Percentiles rank a stretch among this genome's conserved stretches.
Evolutionary conservation across 495 filamentous ascomycete species (phyloP).

Genomic region (Aspergillus coremiiformis): DNA sequence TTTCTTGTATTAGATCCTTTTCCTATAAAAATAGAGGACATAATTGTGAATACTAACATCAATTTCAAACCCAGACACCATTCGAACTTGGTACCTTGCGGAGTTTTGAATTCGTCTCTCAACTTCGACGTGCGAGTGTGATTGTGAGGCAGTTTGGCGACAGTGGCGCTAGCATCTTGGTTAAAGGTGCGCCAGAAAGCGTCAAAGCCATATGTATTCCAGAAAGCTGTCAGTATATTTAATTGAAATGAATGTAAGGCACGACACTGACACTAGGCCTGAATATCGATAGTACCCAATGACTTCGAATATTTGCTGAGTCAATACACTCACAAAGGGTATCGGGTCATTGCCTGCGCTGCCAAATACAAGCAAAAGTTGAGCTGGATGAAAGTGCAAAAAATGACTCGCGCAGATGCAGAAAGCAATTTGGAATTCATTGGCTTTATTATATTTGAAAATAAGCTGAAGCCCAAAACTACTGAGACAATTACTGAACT

Average conservation of each 20-base stretch:
- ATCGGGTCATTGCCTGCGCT: slow-evolving; percentile 95
- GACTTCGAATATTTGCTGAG: slow-evolving; percentile 84
- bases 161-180: slow-evolving; percentile 72
- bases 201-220: slow-evolving; percentile 86
- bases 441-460: slow-evolving; percentile 98
- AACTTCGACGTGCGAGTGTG: slow-evolving; percentile 89
- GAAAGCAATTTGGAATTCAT: slow-evolving; percentile 78
- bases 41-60: background rate
- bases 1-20: background rate
- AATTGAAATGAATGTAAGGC: background rate
- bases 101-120: slow-evolving; percentile 92
- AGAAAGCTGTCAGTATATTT: slow-evolving; percentile 57
- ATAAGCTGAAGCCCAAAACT: slow-evolving; percentile 88
- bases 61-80: slow-evolving; percentile 18
- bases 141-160: slow-evolving; percentile 81
- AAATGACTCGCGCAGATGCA: slow-evolving; percentile 78
- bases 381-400: slow-evolving; percentile 89
- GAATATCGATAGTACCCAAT: slow-evolving; percentile 54
- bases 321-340: slow-evolving; percentile 91
- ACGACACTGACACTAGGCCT: slow-evolving; percentile 6
- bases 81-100: slow-evolving; percentile 83
- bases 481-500: slow-evolving; percentile 72
- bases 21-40: background rate
- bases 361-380: slow-evolving; percentile 78
- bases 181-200: slow-evolving; percentile 95